These are phyloP conservation scores for Daedaleopsis sinensis DNA, from an alignment of 768 basidiomycete genomes.

Conservation along the genomic window DNA sequence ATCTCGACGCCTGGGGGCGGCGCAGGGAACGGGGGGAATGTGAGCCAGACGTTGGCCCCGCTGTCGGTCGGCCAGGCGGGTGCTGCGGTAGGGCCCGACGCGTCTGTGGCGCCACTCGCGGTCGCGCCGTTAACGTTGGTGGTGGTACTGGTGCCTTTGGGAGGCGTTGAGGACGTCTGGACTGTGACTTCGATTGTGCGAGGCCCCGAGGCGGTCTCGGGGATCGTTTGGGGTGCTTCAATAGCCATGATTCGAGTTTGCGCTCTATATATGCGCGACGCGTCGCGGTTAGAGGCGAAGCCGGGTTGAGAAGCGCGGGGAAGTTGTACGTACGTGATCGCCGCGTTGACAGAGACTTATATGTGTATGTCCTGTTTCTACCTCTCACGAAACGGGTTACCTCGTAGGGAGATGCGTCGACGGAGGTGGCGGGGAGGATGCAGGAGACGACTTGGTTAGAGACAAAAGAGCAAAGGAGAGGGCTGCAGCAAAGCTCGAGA, in stretches of 20 bases:
- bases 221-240: background rate
- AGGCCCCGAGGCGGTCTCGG: background rate
- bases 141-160: background rate
- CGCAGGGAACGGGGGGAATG: constrained; percentile 52
- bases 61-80: constrained; percentile 5
- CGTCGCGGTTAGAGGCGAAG: constrained; percentile 1
- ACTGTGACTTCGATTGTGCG: background rate
- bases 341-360: background rate
- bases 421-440: no score
- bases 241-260: background rate
- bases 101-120: constrained; percentile 1
- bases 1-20: constrained; percentile 49
- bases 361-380: no score
- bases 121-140: constrained; percentile 16
- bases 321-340: background rate
- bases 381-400: no score
- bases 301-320: background rate
- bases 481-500: no score
- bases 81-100: background rate
- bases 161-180: background rate
- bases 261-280: no score
- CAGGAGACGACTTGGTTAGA: no score
- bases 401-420: no score
- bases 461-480: no score
- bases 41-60: constrained; percentile 22